Base-by-base conservation (phyloP, 2,329 filamentous ascomycete genomes). In the Knufia petricola region DNA sequence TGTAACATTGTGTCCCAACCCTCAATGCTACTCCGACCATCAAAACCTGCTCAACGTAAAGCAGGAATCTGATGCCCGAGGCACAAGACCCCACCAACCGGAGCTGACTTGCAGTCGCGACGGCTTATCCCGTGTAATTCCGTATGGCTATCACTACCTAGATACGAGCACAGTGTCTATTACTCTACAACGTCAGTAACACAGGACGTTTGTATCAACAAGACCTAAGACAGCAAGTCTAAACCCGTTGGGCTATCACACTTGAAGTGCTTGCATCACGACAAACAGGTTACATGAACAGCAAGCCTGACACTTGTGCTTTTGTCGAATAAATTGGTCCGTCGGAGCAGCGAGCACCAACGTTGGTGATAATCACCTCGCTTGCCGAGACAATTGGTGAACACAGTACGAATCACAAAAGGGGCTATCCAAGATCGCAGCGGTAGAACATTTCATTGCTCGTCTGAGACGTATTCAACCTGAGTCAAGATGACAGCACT, bases 401-500 rank as follows among this genome's bases (percentile, higher is more conserved):
- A 28, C 26, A 12, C 6, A 6, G 6, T 28, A 28, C 26, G 26
- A 6, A 12, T 6, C 32, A 36, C 10, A 7, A 36, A 17, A 6
- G 9, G 6, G 15, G 32, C 10, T 4, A 13, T 36, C 32, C 9
- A n/a, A 7, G 6, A 36, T 28, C 13, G 4, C 32, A 8, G 32
- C 6, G 6, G n/a, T n/a, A n/a, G n/a, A n/a, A n/a, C n/a, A n/a
- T n/a, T n/a, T n/a, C n/a, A n/a, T n/a, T n/a, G n/a, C n/a, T n/a
- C n/a, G n/a, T n/a, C n/a, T n/a, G 32, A n/a, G 6, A 36, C 10
- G 15, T 6, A 6, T 36, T 13, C 15, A 36, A 8, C 15, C 32
- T n/a, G 4, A n/a, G 8, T 19, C 41, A 32, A 15, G 7, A 44
- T 44, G 41, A 12, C 24, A 7, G n/a, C 61, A 48, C 64, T 77